A percentile compares a stretch with the other conserved stretches of the same genome.
Conservation (phyloP, 768 basidiomycete genomes). For the Trametes maxima region DNA sequence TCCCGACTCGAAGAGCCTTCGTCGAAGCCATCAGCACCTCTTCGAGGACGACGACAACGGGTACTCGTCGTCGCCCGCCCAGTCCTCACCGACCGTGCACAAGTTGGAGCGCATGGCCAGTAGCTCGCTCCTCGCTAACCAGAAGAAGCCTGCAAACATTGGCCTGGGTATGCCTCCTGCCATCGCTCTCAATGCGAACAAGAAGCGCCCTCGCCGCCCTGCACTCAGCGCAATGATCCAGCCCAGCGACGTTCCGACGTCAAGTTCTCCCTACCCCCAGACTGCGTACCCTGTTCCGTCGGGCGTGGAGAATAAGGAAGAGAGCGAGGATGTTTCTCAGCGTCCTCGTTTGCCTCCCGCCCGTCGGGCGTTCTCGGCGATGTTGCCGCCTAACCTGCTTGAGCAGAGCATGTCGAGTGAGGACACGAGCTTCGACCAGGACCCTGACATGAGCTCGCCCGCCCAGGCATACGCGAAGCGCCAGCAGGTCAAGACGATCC, state of each 20-base stretch:
- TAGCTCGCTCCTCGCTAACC: constrained; percentile 36
- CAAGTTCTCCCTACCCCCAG: constrained; percentile 18
- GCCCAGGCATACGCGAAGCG: constrained; percentile 80
- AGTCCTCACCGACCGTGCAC: constrained; percentile 49
- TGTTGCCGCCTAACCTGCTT: constrained; percentile 46
- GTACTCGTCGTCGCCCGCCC: constrained; percentile 51
- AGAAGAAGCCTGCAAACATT: constrained; percentile 54
- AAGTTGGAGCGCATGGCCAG: constrained; percentile 48
- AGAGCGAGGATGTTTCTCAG: constrained; percentile 10
- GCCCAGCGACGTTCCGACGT: constrained; percentile 40
- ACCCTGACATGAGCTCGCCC: constrained; percentile 73
- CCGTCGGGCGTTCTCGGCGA: constrained; percentile 77
- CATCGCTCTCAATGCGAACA: constrained; percentile 43
- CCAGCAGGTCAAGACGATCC: constrained; percentile 75
- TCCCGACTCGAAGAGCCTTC: constrained; percentile 25
- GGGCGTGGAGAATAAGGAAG: constrained; percentile 15
- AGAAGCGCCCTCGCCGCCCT: constrained; percentile 67
- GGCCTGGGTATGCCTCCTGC: constrained; percentile 53
- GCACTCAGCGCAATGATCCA: constrained; percentile 65
- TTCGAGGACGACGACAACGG: constrained; percentile 35
- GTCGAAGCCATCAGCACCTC: constrained; percentile 19
- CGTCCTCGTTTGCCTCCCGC: constrained; percentile 46
- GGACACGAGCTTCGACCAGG: constrained; percentile 50
- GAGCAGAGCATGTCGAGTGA: constrained; percentile 46
- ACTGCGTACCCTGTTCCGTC: constrained; percentile 35